Evolutionary conservation across 2,329 filamentous ascomycete genomes (phyloP).

Genomic region (Fusarium secorum): DNA sequence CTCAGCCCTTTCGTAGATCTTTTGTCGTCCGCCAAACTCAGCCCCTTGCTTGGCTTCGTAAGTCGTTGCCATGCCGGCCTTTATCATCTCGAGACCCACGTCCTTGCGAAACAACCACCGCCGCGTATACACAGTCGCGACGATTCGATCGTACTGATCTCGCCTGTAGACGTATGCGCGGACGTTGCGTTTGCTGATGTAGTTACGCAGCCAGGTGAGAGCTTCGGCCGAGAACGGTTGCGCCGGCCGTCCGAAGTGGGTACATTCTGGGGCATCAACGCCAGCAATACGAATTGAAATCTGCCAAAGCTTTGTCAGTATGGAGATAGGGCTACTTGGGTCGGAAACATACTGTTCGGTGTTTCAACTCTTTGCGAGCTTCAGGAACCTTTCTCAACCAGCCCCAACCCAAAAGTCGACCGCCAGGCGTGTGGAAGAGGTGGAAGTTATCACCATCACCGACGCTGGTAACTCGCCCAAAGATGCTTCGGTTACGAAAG

Average conservation of each 20-base stretch:
- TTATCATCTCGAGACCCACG: conserved; percentile 90
- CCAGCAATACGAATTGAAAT: conserved; percentile 91
- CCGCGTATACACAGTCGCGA: conserved; percentile 83
- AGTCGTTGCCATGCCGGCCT: conserved; percentile 82
- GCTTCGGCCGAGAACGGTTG: conserved; percentile 88
- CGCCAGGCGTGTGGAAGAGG: conserved; percentile 94
- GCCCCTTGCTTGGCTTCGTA: conserved; percentile 92
- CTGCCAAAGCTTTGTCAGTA: conserved; percentile 53
- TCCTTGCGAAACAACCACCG: conserved; percentile 75
- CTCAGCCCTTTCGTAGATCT: conserved; percentile 72
- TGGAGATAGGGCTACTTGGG: neutral
- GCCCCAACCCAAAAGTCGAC: conserved; percentile 87
- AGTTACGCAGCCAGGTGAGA: conserved; percentile 77
- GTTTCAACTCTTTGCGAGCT: conserved; percentile 72
- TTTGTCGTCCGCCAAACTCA: conserved; percentile 81
- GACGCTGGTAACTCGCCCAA: conserved; percentile 89
- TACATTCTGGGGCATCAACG: conserved; percentile 89
- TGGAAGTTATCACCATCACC: conserved; percentile 97
- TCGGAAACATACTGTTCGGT: conserved; percentile 72
- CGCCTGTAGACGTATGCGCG: conserved; percentile 82
- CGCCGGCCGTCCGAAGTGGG: conserved; percentile 88
- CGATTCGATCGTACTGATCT: conserved; percentile 92
- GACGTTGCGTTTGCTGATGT: conserved; percentile 76
- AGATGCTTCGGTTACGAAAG: conserved; percentile 78
- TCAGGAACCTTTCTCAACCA: conserved; percentile 81